Evolutionary conservation across 257 asterid genomes (phyloP), one percentile per base, ranked within the genome.

Genomic region (Nicotiana attenuata): DNA sequence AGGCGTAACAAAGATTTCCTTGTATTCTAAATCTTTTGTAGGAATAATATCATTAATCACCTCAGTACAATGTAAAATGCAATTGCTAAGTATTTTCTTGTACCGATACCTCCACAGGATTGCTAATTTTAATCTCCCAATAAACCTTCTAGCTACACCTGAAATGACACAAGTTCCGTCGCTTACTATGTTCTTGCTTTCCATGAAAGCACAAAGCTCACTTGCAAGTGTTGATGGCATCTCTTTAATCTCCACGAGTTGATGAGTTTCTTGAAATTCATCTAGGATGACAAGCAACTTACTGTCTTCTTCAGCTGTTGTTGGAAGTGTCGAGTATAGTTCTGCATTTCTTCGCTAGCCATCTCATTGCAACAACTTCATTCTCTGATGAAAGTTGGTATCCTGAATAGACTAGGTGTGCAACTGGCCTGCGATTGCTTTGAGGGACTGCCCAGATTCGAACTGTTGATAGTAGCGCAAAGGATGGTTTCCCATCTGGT

Each of bases 371-470:
- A 1, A 79, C 83, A 56, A 63, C 69, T 90, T 96, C 99, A 16
- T 90, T 96, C 66, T 90, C 92, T 1, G 83, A 61, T 2, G 97
- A 91, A 85, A 96, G 84, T 31, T 13, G 84, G 57, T 86, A 28
- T 53, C 99, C 99, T 2, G 97, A 87, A 85, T 79, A 89, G 5
- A 89, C 96, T 31, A 87, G 65, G 77, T 91, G 95, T 60, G 91
- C 88, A 57, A 88, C 85, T 16, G 91, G 88, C 71, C 89, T 88
- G 65, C 96, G 89, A 81, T 80, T 83, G 87, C 85, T 87, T 20
- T 78, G 82, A 45, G 96, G 94, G 79, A 95, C 90, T 31, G 96
- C 97, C 98, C 99, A 94, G 84, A 96, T 79, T 33, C 98, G 92
- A 84, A 89, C 26, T 10, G 96, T 87, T 68, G 89, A 90, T 56